Percentiles rank a stretch among this genome's conserved stretches.
Evolutionary conservation across 2,329 filamentous ascomycete genomes (phyloP).

Genomic region (Scortechinia acanthostroma): DNA sequence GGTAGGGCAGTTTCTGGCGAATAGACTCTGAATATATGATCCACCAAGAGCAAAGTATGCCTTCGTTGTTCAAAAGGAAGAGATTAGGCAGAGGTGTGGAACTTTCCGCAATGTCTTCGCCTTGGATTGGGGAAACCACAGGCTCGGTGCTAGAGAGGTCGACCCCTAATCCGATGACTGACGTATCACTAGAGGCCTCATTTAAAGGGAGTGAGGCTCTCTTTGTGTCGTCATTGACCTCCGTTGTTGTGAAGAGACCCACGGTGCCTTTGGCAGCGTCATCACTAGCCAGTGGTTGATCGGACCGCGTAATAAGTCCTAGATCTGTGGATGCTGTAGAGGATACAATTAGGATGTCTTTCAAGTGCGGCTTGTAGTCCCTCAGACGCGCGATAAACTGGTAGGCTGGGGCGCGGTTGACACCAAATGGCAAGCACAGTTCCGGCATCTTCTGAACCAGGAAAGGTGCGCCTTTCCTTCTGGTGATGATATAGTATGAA

Average conservation of each 20-base stretch:
- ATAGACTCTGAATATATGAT: constrained; percentile 52
- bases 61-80: constrained; percentile 51
- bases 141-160: constrained; percentile 46
- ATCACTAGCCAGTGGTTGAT: constrained; percentile 33
- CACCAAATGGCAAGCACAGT: constrained; percentile 33
- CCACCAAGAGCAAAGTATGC: constrained; percentile 52
- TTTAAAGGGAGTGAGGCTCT: constrained; percentile 38
- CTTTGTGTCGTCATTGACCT: constrained; percentile 33
- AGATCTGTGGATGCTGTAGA: constrained; percentile 48
- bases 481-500: constrained; percentile 45
- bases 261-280: constrained; percentile 25
- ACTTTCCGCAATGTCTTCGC: constrained; percentile 44
- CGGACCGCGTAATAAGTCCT: constrained; percentile 43
- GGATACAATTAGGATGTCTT: constrained; percentile 46
- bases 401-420: constrained; percentile 38
- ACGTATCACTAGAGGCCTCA: constrained; percentile 39
- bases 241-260: constrained; percentile 37
- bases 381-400: constrained; percentile 47
- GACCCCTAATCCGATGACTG: constrained; percentile 46
- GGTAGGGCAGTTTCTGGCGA: constrained; percentile 37
- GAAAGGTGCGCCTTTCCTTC: constrained; percentile 37
- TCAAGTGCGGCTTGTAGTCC: constrained; percentile 44
- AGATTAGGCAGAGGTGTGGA: constrained; percentile 47
- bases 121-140: constrained; percentile 37
- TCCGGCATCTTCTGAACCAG: constrained; percentile 41